These are phyloP conservation scores for Brassica hybrid DNA, from an alignment of 441 rosid genomes.

Conservation along the genomic window DNA sequence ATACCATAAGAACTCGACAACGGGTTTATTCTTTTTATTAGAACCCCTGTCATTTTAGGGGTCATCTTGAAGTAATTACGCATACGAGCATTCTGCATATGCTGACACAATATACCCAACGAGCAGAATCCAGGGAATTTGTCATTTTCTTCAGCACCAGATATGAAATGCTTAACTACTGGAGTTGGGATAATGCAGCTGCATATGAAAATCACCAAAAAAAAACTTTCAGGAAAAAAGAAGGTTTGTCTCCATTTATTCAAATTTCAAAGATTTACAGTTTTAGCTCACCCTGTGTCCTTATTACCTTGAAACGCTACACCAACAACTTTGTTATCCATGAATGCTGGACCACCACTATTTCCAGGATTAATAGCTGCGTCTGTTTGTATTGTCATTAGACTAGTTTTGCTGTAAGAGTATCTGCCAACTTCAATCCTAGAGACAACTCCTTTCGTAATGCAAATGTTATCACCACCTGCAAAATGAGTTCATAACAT, in stretches of 20 bases:
- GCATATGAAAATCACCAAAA: slow-evolving; percentile 26
- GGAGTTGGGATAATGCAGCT: slow-evolving; percentile 84
- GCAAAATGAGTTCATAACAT: slow-evolving; percentile 27
- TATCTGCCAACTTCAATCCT: slow-evolving; percentile 75
- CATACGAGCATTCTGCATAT: slow-evolving; percentile 65
- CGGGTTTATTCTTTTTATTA: slow-evolving; percentile 66
- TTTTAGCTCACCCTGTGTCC: slow-evolving; percentile 64
- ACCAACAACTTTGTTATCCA: slow-evolving; percentile 74
- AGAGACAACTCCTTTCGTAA: slow-evolving; percentile 77
- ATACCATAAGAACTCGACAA: slow-evolving; percentile 54
- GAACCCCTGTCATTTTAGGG: slow-evolving; percentile 69
- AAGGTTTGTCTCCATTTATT: not conserved
- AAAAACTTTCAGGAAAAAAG: not conserved
- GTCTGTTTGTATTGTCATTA: slow-evolving; percentile 82
- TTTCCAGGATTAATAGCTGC: slow-evolving; percentile 83
- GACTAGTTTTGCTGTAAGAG: slow-evolving; percentile 64
- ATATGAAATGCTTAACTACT: slow-evolving; percentile 64
- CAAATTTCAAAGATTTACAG: not conserved
- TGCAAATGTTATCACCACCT: slow-evolving; percentile 82
- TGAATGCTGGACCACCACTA: slow-evolving; percentile 80
- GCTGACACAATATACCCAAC: slow-evolving; percentile 68
- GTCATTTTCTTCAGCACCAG: slow-evolving; percentile 60
- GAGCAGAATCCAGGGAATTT: slow-evolving; percentile 65
- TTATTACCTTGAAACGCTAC: slow-evolving; percentile 76
- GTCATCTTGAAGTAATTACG: slow-evolving; percentile 59